A percentile compares a stretch with the other conserved stretches of the same genome.
phyloP scores from a whole-genome alignment of 331 rosid species.

The Malus hybrid region DNA sequence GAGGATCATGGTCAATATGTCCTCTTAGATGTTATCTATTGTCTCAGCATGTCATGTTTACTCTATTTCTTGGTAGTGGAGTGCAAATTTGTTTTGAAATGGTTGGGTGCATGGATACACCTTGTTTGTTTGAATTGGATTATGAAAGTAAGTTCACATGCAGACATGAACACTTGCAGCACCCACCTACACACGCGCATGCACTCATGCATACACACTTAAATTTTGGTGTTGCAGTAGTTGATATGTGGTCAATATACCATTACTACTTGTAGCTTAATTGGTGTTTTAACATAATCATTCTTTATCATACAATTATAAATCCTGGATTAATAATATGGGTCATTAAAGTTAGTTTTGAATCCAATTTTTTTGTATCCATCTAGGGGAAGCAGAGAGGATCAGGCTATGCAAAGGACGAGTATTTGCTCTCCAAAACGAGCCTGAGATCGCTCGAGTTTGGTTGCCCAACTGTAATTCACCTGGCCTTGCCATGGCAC shows the following conservation, averaged over 20 bases:
- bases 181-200: not conserved
- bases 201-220: not conserved
- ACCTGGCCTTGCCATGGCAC: conserved; percentile 88
- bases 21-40: not conserved
- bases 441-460: conserved; percentile 56
- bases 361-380: conserved; percentile 14
- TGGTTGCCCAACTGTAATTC: conserved; percentile 67
- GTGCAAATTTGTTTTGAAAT: not conserved
- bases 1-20: not conserved
- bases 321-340: not conserved
- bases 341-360: not conserved
- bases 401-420: conserved; percentile 61
- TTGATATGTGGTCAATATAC: not conserved
- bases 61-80: not conserved
- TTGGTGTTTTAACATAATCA: not conserved
- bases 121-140: not conserved
- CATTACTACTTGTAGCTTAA: not conserved
- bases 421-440: conserved; percentile 52
- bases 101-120: not conserved
- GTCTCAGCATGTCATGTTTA: not conserved
- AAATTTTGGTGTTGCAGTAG: not conserved
- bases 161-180: not conserved
- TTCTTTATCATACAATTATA: not conserved
- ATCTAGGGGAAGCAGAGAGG: conserved; percentile 69
- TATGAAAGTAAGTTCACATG: not conserved